These are phyloP conservation scores for Tylopilus sp. DNA, from an alignment of 768 basidiomycete genomes.

Conservation along the genomic window DNA sequence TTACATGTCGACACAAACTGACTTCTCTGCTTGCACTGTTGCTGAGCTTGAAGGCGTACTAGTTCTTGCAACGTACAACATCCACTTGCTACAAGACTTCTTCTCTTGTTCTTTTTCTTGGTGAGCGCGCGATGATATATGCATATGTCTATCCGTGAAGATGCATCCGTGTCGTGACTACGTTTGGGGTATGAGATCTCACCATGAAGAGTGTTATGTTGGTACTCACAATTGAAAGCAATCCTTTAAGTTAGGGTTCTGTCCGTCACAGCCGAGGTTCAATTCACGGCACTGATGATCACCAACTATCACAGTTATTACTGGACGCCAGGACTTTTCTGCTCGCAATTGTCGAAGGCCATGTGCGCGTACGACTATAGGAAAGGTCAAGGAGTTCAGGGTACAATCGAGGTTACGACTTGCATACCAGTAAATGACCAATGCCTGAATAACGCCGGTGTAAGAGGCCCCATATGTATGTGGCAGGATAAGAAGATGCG, in stretches of 20 bases:
- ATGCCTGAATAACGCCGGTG: not conserved
- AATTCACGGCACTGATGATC: conserved; percentile 52
- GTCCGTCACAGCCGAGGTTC: conserved; percentile 62
- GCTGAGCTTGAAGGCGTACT: conserved; percentile 43
- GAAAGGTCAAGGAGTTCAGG: not conserved
- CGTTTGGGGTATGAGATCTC: not conserved
- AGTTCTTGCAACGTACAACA: conserved; percentile 52
- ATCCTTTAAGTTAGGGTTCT: conserved; percentile 63
- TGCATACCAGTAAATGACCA: not conserved
- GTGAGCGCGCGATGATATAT: conserved; percentile 57
- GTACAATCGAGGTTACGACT: not conserved
- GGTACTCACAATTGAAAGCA: conserved; percentile 49
- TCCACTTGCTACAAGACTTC: conserved; percentile 51
- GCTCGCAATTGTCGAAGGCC: conserved; percentile 44
- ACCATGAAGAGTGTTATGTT: not conserved
- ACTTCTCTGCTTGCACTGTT: conserved; percentile 40
- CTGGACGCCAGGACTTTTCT: conserved; percentile 66
- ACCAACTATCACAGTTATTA: conserved; percentile 55
- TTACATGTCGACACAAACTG: conserved; percentile 17
- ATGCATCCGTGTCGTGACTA: conserved; percentile 39
- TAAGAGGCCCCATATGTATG: not conserved
- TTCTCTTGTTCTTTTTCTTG: conserved; percentile 61
- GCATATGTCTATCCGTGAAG: conserved; percentile 48
- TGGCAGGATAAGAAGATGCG: not conserved
- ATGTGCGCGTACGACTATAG: conserved; percentile 37